Evolutionary conservation across 176 grass and related monocot genomes (phyloP).

Genomic region (Metroxylon sagu): DNA sequence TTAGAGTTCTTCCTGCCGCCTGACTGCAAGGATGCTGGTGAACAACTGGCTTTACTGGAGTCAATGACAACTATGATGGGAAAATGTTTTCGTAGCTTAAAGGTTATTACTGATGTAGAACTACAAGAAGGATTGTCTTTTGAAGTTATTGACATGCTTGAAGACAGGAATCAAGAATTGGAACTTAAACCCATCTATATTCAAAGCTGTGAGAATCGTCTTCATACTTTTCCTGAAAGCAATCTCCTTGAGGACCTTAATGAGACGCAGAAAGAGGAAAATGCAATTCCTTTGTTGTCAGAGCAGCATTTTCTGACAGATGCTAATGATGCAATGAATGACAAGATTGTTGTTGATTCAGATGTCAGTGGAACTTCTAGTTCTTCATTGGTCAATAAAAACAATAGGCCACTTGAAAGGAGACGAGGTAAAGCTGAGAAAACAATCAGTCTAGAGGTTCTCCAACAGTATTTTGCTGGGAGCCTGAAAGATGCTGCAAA

Average conservation of each 20-base stretch:
- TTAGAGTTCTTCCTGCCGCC: conserved; percentile 89
- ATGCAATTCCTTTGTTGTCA: conserved; percentile 16
- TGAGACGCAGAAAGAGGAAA: conserved; percentile 22
- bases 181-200: conserved; percentile 20
- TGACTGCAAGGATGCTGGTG: conserved; percentile 37
- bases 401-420: conserved; percentile 39
- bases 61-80: conserved; percentile 52
- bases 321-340: conserved; percentile 34
- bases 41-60: conserved; percentile 57
- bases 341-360: conserved; percentile 24
- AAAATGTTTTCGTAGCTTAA: conserved; percentile 58
- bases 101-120: conserved; percentile 39
- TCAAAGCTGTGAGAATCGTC: conserved; percentile 27
- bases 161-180: conserved; percentile 39
- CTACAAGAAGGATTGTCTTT: conserved; percentile 25
- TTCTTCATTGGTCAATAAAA: conserved; percentile 53
- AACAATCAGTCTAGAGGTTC: conserved; percentile 80
- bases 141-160: conserved; percentile 36
- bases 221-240: conserved; percentile 26
- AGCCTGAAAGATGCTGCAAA: conserved; percentile 90
- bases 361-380: conserved; percentile 38
- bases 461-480: conserved; percentile 90
- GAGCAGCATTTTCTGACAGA: conserved; percentile 29
- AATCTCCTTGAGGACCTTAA: conserved; percentile 11
- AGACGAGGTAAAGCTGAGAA: conserved; percentile 95